phyloP scores from a whole-genome alignment of 2,329 filamentous ascomycete species.

The Coniochaeta hoffmannii region DNA sequence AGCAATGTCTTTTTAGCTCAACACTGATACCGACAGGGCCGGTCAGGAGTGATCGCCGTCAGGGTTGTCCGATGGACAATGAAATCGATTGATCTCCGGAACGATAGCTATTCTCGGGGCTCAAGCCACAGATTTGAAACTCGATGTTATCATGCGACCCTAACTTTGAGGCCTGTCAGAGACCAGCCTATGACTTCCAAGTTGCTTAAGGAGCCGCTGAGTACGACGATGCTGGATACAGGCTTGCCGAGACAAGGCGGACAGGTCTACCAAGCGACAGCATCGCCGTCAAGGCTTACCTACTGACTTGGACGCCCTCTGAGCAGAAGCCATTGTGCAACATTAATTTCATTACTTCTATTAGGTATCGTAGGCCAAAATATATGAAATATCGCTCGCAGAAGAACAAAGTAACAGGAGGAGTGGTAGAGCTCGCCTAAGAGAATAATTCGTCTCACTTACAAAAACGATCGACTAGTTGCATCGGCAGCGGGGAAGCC shows the following conservation, averaged over 20 bases:
- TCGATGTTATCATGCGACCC: not conserved
- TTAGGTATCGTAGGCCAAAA: too few species aligned
- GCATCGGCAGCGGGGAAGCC: not conserved
- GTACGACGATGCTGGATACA: not conserved
- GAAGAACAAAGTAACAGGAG: too few species aligned
- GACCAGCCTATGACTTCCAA: too few species aligned
- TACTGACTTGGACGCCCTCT: too few species aligned
- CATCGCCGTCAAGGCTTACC: not conserved
- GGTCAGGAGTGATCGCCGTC: not conserved
- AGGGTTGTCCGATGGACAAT: not conserved
- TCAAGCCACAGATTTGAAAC: not conserved
- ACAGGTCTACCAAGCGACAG: not conserved
- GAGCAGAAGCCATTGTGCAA: too few species aligned
- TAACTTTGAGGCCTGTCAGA: not conserved
- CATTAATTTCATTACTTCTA: too few species aligned
- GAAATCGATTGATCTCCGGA: not conserved
- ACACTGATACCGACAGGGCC: not conserved
- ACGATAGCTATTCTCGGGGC: not conserved
- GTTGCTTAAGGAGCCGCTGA: too few species aligned
- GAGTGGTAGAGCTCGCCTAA: not conserved
- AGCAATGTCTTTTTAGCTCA: not conserved
- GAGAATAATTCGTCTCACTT: not conserved
- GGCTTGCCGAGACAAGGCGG: not conserved
- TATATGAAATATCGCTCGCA: too few species aligned
- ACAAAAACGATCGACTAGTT: not conserved